These are phyloP conservation scores for Aspergillus thermomutatus DNA, from an alignment of 2,329 filamentous ascomycete species.

Conservation along the genomic window DNA sequence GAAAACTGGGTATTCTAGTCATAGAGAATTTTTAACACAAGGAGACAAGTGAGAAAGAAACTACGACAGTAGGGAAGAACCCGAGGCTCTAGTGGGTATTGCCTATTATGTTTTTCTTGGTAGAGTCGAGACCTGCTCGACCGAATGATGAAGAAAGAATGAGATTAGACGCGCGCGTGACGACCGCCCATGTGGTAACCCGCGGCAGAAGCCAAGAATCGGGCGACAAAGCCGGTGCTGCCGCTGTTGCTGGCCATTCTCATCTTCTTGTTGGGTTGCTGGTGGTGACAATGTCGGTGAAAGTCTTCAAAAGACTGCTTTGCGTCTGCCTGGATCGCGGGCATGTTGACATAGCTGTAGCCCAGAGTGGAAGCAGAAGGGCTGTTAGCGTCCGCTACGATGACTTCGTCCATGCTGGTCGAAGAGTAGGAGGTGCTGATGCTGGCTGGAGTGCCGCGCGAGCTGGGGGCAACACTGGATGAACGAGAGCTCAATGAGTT, in stretches of 20 bases:
- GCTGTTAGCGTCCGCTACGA: conserved; percentile 34
- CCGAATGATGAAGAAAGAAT: background rate
- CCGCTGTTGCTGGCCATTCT: conserved; percentile 30
- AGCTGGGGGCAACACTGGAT: conserved; percentile 43
- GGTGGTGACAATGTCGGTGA: conserved; percentile 2
- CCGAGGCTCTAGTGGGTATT: background rate
- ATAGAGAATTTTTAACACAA: background rate
- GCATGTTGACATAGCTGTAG: conserved; percentile 35
- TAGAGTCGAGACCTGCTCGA: conserved; percentile 8
- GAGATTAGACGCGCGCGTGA: conserved; percentile 18
- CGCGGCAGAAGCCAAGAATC: conserved; percentile 43
- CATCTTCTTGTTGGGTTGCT: conserved; percentile 42
- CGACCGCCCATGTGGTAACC: conserved; percentile 40
- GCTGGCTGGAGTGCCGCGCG: conserved; percentile 42
- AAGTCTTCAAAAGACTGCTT: conserved; percentile 27
- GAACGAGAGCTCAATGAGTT: conserved; percentile 43
- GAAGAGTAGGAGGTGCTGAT: conserved; percentile 39
- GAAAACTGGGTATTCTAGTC: background rate
- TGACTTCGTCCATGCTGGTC: conserved; percentile 31
- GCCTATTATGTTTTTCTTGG: background rate
- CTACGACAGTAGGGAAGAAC: background rate
- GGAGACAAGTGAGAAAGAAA: background rate
- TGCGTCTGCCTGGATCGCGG: conserved; percentile 24
- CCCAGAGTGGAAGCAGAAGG: conserved; percentile 29
- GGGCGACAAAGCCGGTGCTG: conserved; percentile 39